phyloP scores from a whole-genome alignment of 140 eudicot genomes.

The Anethum foeniculum region DNA sequence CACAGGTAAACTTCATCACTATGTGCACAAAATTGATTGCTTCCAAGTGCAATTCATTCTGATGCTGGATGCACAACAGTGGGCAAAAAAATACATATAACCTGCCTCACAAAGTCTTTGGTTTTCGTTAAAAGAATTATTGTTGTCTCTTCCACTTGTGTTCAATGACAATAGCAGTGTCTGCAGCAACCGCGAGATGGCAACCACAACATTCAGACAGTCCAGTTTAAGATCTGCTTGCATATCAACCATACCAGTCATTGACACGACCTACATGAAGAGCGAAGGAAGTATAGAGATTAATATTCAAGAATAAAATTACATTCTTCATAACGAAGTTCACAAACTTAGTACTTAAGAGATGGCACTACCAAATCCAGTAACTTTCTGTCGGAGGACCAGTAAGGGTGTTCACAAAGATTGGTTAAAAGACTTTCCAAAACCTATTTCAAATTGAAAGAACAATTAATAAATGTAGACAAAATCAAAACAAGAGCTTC shows the following conservation, averaged over 20 bases:
- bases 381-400: constrained; percentile 58
- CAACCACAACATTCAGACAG: constrained; percentile 43
- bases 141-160: constrained; percentile 30
- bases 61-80: not conserved
- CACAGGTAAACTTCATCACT: not conserved
- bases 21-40: constrained; percentile 7
- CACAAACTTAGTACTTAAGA: constrained; percentile 4
- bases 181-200: constrained; percentile 49
- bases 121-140: constrained; percentile 16
- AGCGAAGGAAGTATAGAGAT: not conserved
- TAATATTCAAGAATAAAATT: not conserved
- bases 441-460: constrained; percentile 33
- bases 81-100: constrained; percentile 7
- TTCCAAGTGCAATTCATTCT: not conserved
- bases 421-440: constrained; percentile 39
- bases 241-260: constrained; percentile 42
- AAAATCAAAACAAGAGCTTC: not conserved
- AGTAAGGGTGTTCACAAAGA: constrained; percentile 81
- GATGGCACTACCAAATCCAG: constrained; percentile 58
- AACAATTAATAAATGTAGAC: constrained; percentile 8
- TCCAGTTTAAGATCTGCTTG: constrained; percentile 45
- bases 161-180: constrained; percentile 34
- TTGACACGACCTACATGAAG: constrained; percentile 48
- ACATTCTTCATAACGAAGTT: constrained; percentile 12
- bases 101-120: constrained; percentile 56